Evolutionary conservation across 257 asterid species (phyloP).

Genomic region (Lycium barbarum): DNA sequence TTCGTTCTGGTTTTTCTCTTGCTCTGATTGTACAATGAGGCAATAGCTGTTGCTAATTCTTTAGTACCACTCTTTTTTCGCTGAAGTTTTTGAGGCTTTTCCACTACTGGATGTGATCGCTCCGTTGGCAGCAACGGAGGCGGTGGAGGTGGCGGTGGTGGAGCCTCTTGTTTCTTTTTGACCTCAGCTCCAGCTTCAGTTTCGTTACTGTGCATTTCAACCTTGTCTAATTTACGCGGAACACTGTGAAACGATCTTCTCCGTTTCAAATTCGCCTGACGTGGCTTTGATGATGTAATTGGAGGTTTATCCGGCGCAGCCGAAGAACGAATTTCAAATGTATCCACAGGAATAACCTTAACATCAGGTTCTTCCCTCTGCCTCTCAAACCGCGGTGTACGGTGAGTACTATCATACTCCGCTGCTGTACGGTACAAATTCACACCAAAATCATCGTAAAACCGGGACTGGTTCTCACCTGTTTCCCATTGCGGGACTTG

Average conservation of each 20-base stretch:
- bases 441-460: constrained; percentile 72
- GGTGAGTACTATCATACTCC: constrained; percentile 38
- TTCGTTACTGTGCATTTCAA: constrained; percentile 42
- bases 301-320: constrained; percentile 48
- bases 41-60: constrained; percentile 71
- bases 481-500: constrained; percentile 60
- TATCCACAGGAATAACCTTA: constrained; percentile 70
- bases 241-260: constrained; percentile 61
- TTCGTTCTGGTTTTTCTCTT: constrained; percentile 67
- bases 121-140: constrained; percentile 36
- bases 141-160: constrained; percentile 40
- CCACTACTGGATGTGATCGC: constrained; percentile 40
- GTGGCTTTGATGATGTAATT: constrained; percentile 14
- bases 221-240: constrained; percentile 41
- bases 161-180: constrained; percentile 33
- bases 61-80: constrained; percentile 69
- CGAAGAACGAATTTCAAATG: constrained; percentile 52
- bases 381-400: constrained; percentile 35
- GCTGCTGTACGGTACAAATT: constrained; percentile 48
- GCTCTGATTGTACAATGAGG: constrained; percentile 63
- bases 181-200: constrained; percentile 35
- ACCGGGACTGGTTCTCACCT: constrained; percentile 49
- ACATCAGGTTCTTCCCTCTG: constrained; percentile 39
- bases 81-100: constrained; percentile 38
- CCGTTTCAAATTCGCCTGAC: constrained; percentile 47